Evolutionary conservation across 352 stramenopile species (phyloP), one percentile per base, ranked within the genome.

Genomic region (Aphanomyces stellatus): DNA sequence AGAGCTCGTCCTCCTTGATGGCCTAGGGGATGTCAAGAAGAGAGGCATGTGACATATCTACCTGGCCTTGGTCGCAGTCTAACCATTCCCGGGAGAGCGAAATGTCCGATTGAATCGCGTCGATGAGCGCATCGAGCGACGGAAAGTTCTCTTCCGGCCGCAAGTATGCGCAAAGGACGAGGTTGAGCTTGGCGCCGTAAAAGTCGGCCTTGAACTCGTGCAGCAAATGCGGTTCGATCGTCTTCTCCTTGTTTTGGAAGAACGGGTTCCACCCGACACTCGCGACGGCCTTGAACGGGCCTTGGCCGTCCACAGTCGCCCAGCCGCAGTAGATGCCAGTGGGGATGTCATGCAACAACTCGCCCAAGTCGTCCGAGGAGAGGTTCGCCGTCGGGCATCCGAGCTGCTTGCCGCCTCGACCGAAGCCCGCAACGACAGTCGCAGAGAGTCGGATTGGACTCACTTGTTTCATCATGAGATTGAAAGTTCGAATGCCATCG

Each of bases 251-350:
- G 71, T 97, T 97, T 69, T 95, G 88, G 66, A 96, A 97, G 76
- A 91, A 96, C 41, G 91, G 91, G 74, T 97, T 97, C 88, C 87
- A 98, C 13, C 96, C 96, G 40, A 99, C 96, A 81, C 97, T 99
- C n/a, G 95, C 96, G 25, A 98, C 96, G 22, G 93, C 94, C 76
- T 98, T 98, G 79, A 91, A 96, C 43, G 81, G 79, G 0, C 80
- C 86, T 11, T 82, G 65, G 61, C 77, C 78, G 73, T 97, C 88
- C 19, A 98, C 80, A 0, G 80, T 85, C 30, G 91, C 94, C 91
- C 91, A 98, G 40, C 91, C 91, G 75, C 91, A 93, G 76, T 98
- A 98, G 53, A 98, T 96, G 25, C 95, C 93, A n/a, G 88, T 90
- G 11, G 76, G 70, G 27, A 96, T 75, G 68, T 81, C 65, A 51